These are phyloP conservation scores for Cordyceps cicadae DNA, from an alignment of 2,329 filamentous ascomycete species.

Conservation along the genomic window DNA sequence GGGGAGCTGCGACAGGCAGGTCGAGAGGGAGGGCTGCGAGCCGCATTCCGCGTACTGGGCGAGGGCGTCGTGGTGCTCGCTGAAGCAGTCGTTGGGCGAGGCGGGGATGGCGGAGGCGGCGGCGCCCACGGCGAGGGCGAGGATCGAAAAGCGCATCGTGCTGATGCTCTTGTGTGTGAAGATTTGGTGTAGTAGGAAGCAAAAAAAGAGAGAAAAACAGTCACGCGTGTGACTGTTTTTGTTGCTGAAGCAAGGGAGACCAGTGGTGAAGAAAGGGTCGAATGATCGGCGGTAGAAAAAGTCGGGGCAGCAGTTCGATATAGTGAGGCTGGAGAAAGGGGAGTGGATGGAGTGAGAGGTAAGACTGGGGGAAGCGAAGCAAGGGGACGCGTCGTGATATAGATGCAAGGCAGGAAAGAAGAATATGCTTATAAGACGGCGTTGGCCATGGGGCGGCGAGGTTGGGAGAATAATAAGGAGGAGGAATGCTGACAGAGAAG, in stretches of 20 bases:
- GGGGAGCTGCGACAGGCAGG: slow-evolving; percentile 33
- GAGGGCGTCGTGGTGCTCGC: slow-evolving; percentile 29
- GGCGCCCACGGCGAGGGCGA: slow-evolving; percentile 28
- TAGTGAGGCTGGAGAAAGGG: slow-evolving; percentile 3
- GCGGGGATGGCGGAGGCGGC: slow-evolving; percentile 23
- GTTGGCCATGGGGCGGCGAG: neutral
- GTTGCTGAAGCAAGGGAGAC: neutral
- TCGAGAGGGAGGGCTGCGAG: slow-evolving; percentile 30
- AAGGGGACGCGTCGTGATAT: neutral
- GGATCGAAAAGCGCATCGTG: slow-evolving; percentile 24
- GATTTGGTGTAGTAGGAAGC: neutral
- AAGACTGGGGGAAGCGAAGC: neutral
- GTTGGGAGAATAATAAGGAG: neutral
- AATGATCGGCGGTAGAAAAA: slow-evolving; percentile 6
- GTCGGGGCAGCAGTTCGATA: slow-evolving; percentile 5
- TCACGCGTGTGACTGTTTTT: neutral
- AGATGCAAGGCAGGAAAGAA: neutral
- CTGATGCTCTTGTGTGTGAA: neutral
- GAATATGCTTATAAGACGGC: neutral
- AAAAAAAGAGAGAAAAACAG: neutral
- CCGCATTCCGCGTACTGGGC: slow-evolving; percentile 36
- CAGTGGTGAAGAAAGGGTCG: neutral
- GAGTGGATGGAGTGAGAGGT: neutral
- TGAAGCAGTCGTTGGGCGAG: slow-evolving; percentile 30
- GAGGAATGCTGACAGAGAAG: neutral